Evolutionary conservation across 306 rosid species (phyloP), one percentile per base, ranked within the genome.

Genomic region (Trifolium subterraneum): DNA sequence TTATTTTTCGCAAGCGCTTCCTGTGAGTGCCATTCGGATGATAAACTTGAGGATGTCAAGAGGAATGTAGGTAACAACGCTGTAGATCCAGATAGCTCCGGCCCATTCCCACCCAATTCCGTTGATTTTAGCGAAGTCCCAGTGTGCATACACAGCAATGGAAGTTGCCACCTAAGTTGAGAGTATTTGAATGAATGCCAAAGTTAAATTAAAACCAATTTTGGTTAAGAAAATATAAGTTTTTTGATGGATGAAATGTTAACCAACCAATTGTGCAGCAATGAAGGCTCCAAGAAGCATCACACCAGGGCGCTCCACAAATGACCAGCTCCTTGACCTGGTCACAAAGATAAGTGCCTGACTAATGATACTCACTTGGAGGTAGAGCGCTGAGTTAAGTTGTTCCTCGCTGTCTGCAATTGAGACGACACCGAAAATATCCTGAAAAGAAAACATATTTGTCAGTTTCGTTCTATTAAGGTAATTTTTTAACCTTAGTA

Each of bases 21-120:
- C 93, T 4, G 89, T 74, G 76, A 92, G 85, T 19, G 77, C 87
- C 35, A 77, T 82, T 16, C 93, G 93, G 42, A 86, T 92, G 6
- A 74, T 7, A 55, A 92, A 92, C 84, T 89, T 92, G 73, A 92
- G 87, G 62, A 89, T 42, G 56, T 92, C 97, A 8, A 92, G 96
- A 61, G 97, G 97, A 80, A 92, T 44, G 64, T 92, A 92, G 11
- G 96, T 92, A 23, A 92, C 4, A 47, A 92, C 2, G 48, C 91
- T 92, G 81, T 51, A 92, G 68, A 88, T 1, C 97, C 97, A 92
- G 59, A 92, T 92, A 14, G 23, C 89, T 63, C 93, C 97, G n/a
- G 96, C 93, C 97, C 97, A 92, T 54, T 72, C 65, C 97, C 97
- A 92, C 0, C 96, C 97, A 58, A 92, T 16, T 68, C 97, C 97